Conservation (phyloP, 2,329 filamentous ascomycete genomes). For the Paraphaeosphaeria minitans region DNA sequence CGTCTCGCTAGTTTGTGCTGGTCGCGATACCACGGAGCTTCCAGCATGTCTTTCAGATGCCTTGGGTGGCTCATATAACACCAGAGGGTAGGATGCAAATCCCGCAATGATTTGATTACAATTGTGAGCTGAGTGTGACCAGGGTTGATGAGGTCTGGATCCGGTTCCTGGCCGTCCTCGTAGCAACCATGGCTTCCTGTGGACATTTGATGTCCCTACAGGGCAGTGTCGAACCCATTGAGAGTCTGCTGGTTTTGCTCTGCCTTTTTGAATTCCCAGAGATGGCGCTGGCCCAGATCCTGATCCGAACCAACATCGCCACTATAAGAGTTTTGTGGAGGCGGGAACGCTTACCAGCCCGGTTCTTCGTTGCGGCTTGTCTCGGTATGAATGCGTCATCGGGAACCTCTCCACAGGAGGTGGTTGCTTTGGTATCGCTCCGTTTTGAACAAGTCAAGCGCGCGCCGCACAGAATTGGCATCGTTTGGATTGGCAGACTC, state of each 20-base stretch:
- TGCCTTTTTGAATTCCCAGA: conserved; percentile 3
- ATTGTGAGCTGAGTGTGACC: neutral
- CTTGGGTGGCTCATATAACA: neutral
- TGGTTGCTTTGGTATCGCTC: neutral
- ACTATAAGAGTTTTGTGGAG: neutral
- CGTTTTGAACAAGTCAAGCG: neutral
- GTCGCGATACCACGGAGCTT: neutral
- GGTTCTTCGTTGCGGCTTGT: neutral
- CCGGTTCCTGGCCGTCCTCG: neutral
- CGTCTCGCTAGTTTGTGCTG: neutral
- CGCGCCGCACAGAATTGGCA: neutral
- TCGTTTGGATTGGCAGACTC: conserved; percentile 2
- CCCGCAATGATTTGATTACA: neutral
- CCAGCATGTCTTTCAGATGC: neutral
- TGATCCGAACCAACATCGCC: neutral
- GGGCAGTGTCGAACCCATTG: neutral
- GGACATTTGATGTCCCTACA: conserved; percentile 1
- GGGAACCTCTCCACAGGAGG: neutral
- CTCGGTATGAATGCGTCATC: neutral
- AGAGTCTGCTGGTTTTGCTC: neutral
- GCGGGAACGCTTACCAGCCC: neutral
- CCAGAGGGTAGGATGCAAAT: neutral
- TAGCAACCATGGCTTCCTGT: neutral
- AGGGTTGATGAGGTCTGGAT: conserved; percentile 1
- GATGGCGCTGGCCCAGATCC: neutral